Base-by-base conservation (phyloP, 805 yeast genomes). In the Myxozyma lipomycoides region DNA sequence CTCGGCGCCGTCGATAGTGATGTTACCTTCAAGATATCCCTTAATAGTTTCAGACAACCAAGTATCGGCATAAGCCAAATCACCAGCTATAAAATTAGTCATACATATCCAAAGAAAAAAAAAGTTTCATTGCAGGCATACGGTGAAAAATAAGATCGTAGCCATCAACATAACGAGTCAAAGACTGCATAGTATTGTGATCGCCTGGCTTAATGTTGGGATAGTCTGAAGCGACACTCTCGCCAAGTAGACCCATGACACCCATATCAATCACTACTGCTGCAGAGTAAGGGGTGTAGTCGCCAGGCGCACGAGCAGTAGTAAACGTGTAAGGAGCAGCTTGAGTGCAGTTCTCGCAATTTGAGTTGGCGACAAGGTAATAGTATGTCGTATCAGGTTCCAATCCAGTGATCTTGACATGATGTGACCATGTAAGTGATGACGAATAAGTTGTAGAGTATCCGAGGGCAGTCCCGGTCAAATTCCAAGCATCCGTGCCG, bases 51-150 rank as follows among this genome's bases (percentile, higher is more conserved):
- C 63, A 37, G 55, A 42, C 37, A 65, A 61, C 65, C 66, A 64
- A 26, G 61, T 46, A 51, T 65, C 69, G 32, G 69, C 65, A 42
- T 65, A 65, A 21, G 64, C 66, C 43, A 65, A 45, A 47, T 65
- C 69, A 35, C 69, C 69, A 7, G 61, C 59, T 43, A 58, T 41
- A 19, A 28, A 19, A 2, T 6, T 15, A 38, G 38, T 26, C 35
- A 45, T 24, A n/a, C 2, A 4, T 22, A 17, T 17, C 6, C 19
- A 28, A 34, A 10, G 5, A 38, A 17, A 12, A 23, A 18, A 15
- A 26, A 22, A 40, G 32, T 18, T 2, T 18, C 25, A 40, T 3
- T n/a, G 24, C n/a, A 22, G 30, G 39, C 57, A 7, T 45, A 51
- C 57, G 58, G 25, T 52, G 58, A 36, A 41, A 40, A 5, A 54